These are phyloP conservation scores for Podaxis sp. DNA, from an alignment of 768 basidiomycete genomes.

Conservation along the genomic window DNA sequence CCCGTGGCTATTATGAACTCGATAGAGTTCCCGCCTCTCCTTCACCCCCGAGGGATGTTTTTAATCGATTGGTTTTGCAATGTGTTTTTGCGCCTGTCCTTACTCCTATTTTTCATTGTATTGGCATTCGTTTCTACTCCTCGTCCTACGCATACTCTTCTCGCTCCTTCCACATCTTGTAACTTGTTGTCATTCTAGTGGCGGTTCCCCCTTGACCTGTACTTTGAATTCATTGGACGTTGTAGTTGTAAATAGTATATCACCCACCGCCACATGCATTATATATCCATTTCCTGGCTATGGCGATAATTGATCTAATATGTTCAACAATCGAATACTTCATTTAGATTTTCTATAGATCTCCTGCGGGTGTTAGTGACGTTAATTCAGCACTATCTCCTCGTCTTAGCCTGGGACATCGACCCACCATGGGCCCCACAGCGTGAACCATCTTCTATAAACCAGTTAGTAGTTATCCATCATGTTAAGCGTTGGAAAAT, in stretches of 20 bases:
- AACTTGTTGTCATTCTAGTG: not conserved
- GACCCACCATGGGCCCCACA: too few relatives aligned
- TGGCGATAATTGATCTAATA: not conserved
- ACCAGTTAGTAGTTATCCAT: too few relatives aligned
- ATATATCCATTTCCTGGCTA: not conserved
- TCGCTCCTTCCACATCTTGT: not conserved
- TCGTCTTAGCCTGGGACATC: too few relatives aligned
- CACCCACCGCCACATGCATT: not conserved
- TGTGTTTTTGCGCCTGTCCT: not conserved
- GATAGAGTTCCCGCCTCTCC: not conserved
- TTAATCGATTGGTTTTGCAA: not conserved
- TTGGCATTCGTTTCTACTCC: not conserved
- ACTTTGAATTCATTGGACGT: not conserved
- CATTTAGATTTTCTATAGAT: not conserved
- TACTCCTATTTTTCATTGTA: not conserved
- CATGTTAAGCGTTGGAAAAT: too few relatives aligned
- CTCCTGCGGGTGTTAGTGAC: not conserved
- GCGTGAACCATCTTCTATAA: too few relatives aligned
- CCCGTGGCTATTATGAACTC: conserved; percentile 4
- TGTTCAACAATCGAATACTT: not conserved
- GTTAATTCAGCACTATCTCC: not conserved
- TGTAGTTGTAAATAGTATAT: not conserved
- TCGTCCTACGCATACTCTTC: not conserved
- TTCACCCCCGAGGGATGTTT: not conserved
- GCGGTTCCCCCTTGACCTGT: not conserved